Evolutionary conservation across 495 filamentous ascomycete genomes (phyloP).

Genomic region (Xylaria acuta): DNA sequence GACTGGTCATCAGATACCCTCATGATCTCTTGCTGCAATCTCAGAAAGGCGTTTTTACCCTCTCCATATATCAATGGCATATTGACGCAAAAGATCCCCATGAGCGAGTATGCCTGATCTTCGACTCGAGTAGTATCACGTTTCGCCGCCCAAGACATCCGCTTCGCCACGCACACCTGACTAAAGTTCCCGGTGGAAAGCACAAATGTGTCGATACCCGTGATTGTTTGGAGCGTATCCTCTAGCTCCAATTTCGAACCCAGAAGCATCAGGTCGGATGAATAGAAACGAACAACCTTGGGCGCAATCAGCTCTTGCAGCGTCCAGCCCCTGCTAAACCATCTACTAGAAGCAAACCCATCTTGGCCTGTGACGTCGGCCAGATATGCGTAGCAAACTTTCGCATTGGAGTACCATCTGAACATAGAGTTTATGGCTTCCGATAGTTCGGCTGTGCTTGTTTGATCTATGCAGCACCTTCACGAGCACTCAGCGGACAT

Average conservation of each 20-base stretch:
- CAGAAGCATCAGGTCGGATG: constrained; percentile 35
- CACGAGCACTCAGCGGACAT: background rate
- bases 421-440: constrained; percentile 34
- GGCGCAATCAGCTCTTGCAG: constrained; percentile 51
- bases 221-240: constrained; percentile 29
- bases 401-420: constrained; percentile 38
- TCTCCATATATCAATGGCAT: constrained; percentile 34
- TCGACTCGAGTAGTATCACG: constrained; percentile 30
- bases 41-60: constrained; percentile 24
- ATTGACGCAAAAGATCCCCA: constrained; percentile 29
- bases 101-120: constrained; percentile 32
- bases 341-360: constrained; percentile 31
- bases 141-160: constrained; percentile 32
- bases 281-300: constrained; percentile 39
- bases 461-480: constrained; percentile 44
- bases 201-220: constrained; percentile 32
- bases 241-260: constrained; percentile 32
- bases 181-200: background rate
- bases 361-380: constrained; percentile 29
- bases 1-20: constrained; percentile 32
- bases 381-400: constrained; percentile 41
- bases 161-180: constrained; percentile 16
- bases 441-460: constrained; percentile 35
- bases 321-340: constrained; percentile 54
- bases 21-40: constrained; percentile 34